phyloP scores from a whole-genome alignment of 352 stramenopile genomes.

The Paralagenidium karlingii region DNA sequence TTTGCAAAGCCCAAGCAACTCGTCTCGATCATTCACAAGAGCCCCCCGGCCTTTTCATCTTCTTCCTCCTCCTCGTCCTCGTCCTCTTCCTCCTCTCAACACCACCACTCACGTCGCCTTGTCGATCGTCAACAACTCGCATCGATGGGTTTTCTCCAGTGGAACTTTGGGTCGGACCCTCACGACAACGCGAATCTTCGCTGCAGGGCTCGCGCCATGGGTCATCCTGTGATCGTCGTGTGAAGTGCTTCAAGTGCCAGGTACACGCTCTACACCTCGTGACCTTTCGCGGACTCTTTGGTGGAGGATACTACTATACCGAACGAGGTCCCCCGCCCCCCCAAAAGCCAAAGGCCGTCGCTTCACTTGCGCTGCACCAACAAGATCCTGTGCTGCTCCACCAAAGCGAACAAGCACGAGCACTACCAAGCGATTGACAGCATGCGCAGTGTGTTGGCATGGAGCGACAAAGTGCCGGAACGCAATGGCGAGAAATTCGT shows the following conservation, averaged over 20 bases:
- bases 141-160: slow-evolving; percentile 20
- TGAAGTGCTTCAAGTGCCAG: slow-evolving; percentile 10
- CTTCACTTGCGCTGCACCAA: neutral
- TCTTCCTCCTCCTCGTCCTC: too few species aligned
- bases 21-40: too few species aligned
- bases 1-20: too few species aligned
- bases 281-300: slow-evolving; percentile 29
- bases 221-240: neutral
- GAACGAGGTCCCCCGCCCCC: neutral
- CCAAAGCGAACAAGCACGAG: neutral
- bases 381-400: neutral
- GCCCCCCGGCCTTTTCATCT: too few species aligned
- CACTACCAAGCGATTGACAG: slow-evolving; percentile 1
- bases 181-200: slow-evolving; percentile 34
- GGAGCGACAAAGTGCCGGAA: slow-evolving; percentile 81
- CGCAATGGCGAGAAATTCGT: slow-evolving; percentile 78
- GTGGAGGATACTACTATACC: neutral
- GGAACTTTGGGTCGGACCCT: slow-evolving; percentile 24
- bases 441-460: slow-evolving; percentile 71
- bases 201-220: neutral
- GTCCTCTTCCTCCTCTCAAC: too few species aligned
- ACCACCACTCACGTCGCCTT: slow-evolving; percentile 6
- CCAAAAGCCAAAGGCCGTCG: neutral
- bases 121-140: slow-evolving; percentile 17
- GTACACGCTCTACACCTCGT: too few species aligned